Evolutionary conservation across 1,139 yeast genomes (phyloP).

Genomic region (Magnusiomyces ingens): DNA sequence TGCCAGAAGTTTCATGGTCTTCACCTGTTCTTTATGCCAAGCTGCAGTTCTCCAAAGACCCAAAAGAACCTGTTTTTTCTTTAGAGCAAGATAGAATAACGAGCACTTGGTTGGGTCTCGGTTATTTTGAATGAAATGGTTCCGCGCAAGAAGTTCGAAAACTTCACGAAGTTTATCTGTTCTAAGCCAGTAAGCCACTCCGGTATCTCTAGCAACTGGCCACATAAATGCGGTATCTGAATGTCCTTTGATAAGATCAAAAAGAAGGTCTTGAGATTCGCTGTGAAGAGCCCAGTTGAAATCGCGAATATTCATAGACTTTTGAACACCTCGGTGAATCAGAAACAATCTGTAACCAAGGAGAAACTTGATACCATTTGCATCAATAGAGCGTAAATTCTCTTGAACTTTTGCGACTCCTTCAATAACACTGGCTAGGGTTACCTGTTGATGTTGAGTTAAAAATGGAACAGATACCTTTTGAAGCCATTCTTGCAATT

Average conservation of each 20-base stretch:
- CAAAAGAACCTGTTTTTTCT: slow-evolving; percentile 65
- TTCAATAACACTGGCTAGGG: slow-evolving; percentile 62
- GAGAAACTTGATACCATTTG: slow-evolving; percentile 64
- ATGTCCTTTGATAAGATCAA: slow-evolving; percentile 49
- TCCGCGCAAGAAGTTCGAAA: slow-evolving; percentile 64
- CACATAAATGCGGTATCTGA: slow-evolving; percentile 44
- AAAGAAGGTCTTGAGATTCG: slow-evolving; percentile 62
- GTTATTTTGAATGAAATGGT: slow-evolving; percentile 34
- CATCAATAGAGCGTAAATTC: slow-evolving; percentile 51
- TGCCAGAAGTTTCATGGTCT: slow-evolving; percentile 66
- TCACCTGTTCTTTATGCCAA: slow-evolving; percentile 73
- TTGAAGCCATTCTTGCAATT: slow-evolving; percentile 54
- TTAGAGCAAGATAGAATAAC: slow-evolving; percentile 68
- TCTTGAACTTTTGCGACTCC: slow-evolving; percentile 53
- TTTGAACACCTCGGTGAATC: slow-evolving; percentile 44
- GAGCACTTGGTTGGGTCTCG: slow-evolving; percentile 74
- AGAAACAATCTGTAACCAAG: slow-evolving; percentile 67
- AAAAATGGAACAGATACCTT: slow-evolving; percentile 67
- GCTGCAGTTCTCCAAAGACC: slow-evolving; percentile 79
- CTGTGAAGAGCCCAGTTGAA: slow-evolving; percentile 83
- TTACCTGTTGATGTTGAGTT: slow-evolving; percentile 87
- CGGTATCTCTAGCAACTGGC: slow-evolving; percentile 53
- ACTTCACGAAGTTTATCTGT: slow-evolving; percentile 44
- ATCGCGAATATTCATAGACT: slow-evolving; percentile 66
- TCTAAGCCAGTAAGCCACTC: slow-evolving; percentile 69